Base-by-base conservation (phyloP, 139 green algal genomes). In the Picochlorum costavermella region DNA sequence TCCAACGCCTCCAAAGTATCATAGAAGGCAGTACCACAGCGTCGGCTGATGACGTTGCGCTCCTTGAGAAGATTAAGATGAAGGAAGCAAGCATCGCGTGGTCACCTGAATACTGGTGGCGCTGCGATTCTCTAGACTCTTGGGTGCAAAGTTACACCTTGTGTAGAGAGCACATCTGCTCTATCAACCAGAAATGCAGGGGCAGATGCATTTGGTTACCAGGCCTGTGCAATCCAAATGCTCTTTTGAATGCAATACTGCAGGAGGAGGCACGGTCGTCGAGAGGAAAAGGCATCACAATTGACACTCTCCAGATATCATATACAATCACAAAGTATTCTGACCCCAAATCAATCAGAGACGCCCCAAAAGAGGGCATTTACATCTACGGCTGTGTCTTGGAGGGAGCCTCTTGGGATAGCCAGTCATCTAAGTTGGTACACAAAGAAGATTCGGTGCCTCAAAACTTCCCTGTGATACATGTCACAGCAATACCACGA, bases 151-250 rank as follows among this genome's bases (percentile, higher is more conserved):
- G 33, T 40, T 40, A 40, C 33, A 40, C 33, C 33, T 8, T 40
- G 33, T 40, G 33, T 8, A 40, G 33, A 40, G 33, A 40, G 11
- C 33, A 40, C 33, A 40, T 40, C 33, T 40, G 33, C 33, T 40
- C 33, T 40, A 6, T 40, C 9, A 8, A 40, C 11, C 12, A 74
- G 23, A 26, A 46, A 45, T 91, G 91, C 29, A 78, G 87, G 16
- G 91, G 91, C 30, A 92, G 91, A 56, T 82, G 77, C 9, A 95
- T 90, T 78, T 96, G 91, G 92, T 75, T 98, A 62, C 91, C 86
- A 20, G 92, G 91, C 48, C 95, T 96, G 75, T 96, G 95, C 84
- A 98, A 98, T 81, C 91, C 88, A 4, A 82, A 90, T 63, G 88
- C 84, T 70, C 94, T 96, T 80, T 74, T 95, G 44, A 96, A 88